A percentile compares a stretch with the other conserved stretches of the same genome.
Conservation (phyloP, 495 filamentous ascomycete species). For the Hyaloscypha variabilis region DNA sequence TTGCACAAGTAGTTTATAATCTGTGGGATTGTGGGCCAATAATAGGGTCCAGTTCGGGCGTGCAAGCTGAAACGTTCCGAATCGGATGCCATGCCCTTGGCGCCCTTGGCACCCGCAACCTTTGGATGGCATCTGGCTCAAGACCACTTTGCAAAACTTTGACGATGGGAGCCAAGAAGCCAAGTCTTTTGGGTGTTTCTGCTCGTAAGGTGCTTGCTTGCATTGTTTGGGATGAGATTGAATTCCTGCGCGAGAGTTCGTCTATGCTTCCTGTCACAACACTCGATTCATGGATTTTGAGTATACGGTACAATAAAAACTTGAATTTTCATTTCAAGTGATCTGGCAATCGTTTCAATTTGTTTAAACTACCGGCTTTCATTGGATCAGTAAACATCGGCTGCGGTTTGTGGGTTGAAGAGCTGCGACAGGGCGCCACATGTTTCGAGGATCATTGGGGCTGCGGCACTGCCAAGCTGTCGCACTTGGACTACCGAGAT, state of each 20-base stretch:
- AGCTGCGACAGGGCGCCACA: not conserved
- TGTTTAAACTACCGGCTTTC: too few relatives aligned
- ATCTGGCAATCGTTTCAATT: too few relatives aligned
- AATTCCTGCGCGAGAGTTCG: not conserved
- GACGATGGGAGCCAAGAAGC: not conserved
- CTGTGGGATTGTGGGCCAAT: not conserved
- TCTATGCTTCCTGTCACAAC: too few relatives aligned
- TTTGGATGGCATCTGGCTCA: not conserved
- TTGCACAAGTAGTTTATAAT: not conserved
- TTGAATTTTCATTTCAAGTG: too few relatives aligned
- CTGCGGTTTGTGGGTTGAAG: not conserved
- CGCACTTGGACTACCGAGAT: conserved; percentile 1
- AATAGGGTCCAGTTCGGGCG: not conserved
- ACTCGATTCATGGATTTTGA: too few relatives aligned
- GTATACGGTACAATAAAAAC: too few relatives aligned
- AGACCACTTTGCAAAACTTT: not conserved
- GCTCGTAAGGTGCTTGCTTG: not conserved
- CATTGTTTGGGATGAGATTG: not conserved
- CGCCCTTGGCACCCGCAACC: not conserved
- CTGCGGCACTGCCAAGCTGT: conserved; percentile 4
- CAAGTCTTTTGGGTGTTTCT: not conserved
- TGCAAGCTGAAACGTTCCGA: not conserved
- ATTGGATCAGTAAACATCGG: not conserved
- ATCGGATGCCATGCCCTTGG: not conserved
- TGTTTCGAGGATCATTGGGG: not conserved